These are phyloP conservation scores for Discostella stelligera DNA, from an alignment of 352 stramenopile species.

Conservation along the genomic window DNA sequence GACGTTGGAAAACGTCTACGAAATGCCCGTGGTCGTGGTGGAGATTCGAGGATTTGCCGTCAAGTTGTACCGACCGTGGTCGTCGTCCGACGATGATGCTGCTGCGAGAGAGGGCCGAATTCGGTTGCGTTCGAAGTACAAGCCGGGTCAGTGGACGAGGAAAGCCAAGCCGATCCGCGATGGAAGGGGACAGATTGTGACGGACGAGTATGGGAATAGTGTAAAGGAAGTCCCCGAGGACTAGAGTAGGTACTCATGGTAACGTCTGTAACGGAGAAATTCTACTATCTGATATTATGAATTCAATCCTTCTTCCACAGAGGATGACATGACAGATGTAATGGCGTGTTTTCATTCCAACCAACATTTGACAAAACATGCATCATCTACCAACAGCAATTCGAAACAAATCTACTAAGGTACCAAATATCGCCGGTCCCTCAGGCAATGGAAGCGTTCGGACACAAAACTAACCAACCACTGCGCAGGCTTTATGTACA, in stretches of 20 bases:
- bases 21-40: constrained; percentile 45
- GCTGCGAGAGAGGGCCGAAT: constrained; percentile 15
- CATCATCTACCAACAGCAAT: background rate
- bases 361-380: background rate
- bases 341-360: background rate
- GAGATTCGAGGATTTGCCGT: constrained; percentile 49
- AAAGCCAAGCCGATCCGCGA: constrained; percentile 41
- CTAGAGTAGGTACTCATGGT: too few species aligned
- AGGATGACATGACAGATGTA: background rate
- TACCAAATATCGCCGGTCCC: too few species aligned
- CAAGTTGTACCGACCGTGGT: constrained; percentile 42
- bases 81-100: constrained; percentile 15
- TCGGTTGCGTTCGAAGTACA: constrained; percentile 35
- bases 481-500: background rate
- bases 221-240: constrained; percentile 39
- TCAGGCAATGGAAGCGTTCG: too few species aligned
- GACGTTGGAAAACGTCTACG: constrained; percentile 33
- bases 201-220: constrained; percentile 37
- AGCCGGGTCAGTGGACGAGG: constrained; percentile 39
- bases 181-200: constrained; percentile 40
- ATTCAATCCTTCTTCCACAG: constrained; percentile 1
- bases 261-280: background rate
- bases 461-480: background rate
- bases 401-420: background rate
- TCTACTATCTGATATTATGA: background rate